Evolutionary conservation across 805 yeast species (phyloP), one percentile per base, ranked within the genome.

Genomic region (Saccharomycopsis sp.): DNA sequence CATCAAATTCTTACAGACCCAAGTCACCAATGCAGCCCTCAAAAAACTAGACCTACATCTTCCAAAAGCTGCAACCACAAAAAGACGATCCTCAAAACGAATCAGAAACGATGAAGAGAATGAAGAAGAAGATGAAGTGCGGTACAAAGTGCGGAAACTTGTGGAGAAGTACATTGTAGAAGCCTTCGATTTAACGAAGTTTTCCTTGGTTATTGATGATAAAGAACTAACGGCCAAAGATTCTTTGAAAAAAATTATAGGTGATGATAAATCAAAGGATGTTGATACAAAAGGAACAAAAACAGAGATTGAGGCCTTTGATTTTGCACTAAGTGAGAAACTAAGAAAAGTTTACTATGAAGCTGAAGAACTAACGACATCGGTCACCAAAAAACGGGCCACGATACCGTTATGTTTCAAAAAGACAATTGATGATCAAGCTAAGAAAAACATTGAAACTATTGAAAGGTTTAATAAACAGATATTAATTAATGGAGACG

Each of bases 251-350:
- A 33, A 48, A 5, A 28, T 50, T 9, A 46, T 55, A 17, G 53
- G 34, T 15, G 29, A 13, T 10, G 25, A 13, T 27, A 31, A 23
- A 21, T n/a, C 5, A 27, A 18, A 36, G 29, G n/a, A n/a, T n/a
- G n/a, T n/a, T n/a, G n/a, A n/a, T n/a, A 31, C 18, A 15, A 29
- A 15, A 17, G 6, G 21, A 23, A 20, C 27, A 5, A 49, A 40
- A 55, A 41, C 50, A 42, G 69, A 69, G 42, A 67, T 75, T 6
- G 92, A 79, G 53, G 86, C 88, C 1, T 81, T 79, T 56, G 89
- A 84, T 52, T 58, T 69, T 30, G 76, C 69, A 15, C 57, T 81
- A 44, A 79, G 80, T 55, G 76, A 72, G 42, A 55, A 64, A 41
- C 67, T 83, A 21, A 62, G 89, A 35, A 63, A 67, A 36, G 50